A percentile compares a stretch with the other conserved stretches of the same genome.
Conservation (phyloP, 768 basidiomycete genomes). For the Pleurotus citrinopileatus region DNA sequence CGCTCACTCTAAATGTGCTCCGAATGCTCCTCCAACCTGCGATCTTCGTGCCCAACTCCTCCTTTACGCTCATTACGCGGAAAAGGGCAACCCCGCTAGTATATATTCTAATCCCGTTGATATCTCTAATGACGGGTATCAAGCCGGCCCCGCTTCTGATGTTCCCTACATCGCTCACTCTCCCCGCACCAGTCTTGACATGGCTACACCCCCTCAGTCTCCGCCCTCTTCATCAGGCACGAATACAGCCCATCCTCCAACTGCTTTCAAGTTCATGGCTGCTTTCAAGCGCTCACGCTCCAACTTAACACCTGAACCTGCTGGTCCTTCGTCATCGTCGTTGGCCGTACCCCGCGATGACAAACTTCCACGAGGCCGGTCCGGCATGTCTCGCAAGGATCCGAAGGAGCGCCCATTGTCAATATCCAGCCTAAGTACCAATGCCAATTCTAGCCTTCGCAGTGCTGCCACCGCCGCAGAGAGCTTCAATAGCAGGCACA, state of each 20-base stretch:
- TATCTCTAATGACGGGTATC: conserved; percentile 29
- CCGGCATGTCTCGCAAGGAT: conserved; percentile 28
- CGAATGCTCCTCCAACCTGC: conserved; percentile 74
- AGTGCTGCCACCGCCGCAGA: conserved; percentile 53
- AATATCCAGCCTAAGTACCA: conserved; percentile 56
- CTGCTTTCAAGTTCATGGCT: conserved; percentile 62
- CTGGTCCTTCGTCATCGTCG: conserved; percentile 27
- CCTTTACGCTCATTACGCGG: conserved; percentile 74
- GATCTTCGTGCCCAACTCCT: conserved; percentile 81
- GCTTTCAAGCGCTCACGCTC: conserved; percentile 65
- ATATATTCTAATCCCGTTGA: conserved; percentile 54
- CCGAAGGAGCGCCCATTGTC: conserved; percentile 53
- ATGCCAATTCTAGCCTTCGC: conserved; percentile 52
- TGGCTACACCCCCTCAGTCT: conserved; percentile 29
- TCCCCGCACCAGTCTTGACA: conserved; percentile 49
- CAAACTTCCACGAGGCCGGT: conserved; percentile 8
- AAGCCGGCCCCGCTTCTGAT: conserved; percentile 46
- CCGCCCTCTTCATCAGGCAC: conserved; percentile 20
- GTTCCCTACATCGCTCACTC: conserved; percentile 47
- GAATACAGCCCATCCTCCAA: conserved; percentile 40
- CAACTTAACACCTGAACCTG: conserved; percentile 46
- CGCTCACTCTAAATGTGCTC: conserved; percentile 74
- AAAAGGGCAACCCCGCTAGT: conserved; percentile 55
- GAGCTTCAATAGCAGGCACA: conserved; percentile 31
- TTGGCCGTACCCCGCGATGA: conserved; percentile 17